Evolutionary conservation across 2,329 filamentous ascomycete species (phyloP).

Genomic region (Dothidotthia symphoricarpi): DNA sequence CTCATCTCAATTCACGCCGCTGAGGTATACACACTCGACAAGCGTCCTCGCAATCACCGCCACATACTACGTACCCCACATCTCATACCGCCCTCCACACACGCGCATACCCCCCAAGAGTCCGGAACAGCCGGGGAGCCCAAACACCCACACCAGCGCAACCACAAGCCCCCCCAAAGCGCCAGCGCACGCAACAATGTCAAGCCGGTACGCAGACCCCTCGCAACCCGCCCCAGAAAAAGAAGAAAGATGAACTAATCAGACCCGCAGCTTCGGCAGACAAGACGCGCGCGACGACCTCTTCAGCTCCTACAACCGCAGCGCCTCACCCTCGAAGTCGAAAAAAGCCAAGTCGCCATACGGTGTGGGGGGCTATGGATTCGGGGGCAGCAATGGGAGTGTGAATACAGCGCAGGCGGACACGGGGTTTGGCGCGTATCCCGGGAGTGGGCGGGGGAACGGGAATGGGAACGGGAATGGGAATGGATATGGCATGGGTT

Average conservation of each 20-base stretch:
- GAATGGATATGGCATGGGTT: slow-evolving; percentile 3
- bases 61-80: too few relatives aligned
- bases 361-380: slow-evolving; percentile 23
- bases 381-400: slow-evolving; percentile 10
- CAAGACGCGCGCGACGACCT: slow-evolving; percentile 38
- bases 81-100: too few relatives aligned
- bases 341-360: slow-evolving; percentile 27
- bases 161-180: too few relatives aligned
- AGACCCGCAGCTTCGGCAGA: slow-evolving; percentile 11
- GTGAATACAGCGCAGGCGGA: background rate
- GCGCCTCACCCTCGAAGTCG: slow-evolving; percentile 39
- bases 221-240: too few relatives aligned
- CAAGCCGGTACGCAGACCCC: too few relatives aligned
- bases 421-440: slow-evolving; percentile 2
- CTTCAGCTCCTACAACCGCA: slow-evolving; percentile 43
- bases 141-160: too few relatives aligned
- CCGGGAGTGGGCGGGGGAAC: too few relatives aligned
- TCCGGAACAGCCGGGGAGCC: too few relatives aligned
- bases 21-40: slow-evolving; percentile 13
- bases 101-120: too few relatives aligned
- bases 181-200: too few relatives aligned
- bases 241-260: too few relatives aligned
- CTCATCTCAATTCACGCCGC: slow-evolving; percentile 1
- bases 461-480: slow-evolving; percentile 7
- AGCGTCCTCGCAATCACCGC: too few relatives aligned